Conservation (phyloP, 2,329 filamentous ascomycete genomes). For the Ascochyta pisi region DNA sequence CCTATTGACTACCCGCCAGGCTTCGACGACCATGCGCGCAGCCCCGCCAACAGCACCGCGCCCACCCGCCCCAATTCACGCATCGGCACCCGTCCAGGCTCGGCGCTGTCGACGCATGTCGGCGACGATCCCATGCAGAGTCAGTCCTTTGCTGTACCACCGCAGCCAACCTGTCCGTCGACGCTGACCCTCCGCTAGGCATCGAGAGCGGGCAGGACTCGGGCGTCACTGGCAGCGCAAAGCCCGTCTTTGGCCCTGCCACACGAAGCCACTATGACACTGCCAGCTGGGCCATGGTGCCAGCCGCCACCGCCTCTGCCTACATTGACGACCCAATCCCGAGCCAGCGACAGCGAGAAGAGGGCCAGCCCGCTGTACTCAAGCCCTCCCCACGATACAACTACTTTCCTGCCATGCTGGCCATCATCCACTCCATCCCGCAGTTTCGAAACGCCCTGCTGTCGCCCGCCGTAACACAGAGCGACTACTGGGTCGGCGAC, state of each 20-base stretch:
- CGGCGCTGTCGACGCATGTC: constrained; percentile 37
- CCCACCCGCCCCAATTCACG: constrained; percentile 47
- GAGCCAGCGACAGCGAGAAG: constrained; percentile 55
- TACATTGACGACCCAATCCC: constrained; percentile 62
- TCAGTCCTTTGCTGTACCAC: constrained; percentile 26
- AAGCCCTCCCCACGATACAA: constrained; percentile 61
- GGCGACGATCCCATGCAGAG: constrained; percentile 44
- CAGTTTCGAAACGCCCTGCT: constrained; percentile 64
- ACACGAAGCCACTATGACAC: constrained; percentile 62
- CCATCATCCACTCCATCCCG: constrained; percentile 68
- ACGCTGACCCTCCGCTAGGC: constrained; percentile 35
- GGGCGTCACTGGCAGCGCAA: constrained; percentile 56
- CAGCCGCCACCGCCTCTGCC: constrained; percentile 55
- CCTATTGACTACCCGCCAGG: constrained; percentile 44
- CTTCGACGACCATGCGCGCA: constrained; percentile 42
- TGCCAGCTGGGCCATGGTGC: constrained; percentile 62
- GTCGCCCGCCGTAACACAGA: constrained; percentile 52
- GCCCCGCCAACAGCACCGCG: constrained; percentile 41
- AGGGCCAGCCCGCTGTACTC: constrained; percentile 62
- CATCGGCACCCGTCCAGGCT: constrained; percentile 38
- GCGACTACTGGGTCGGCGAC: constrained; percentile 61
- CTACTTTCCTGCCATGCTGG: constrained; percentile 64
- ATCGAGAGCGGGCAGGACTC: constrained; percentile 58
- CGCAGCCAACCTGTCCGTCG: neutral
- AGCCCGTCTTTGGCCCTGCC: constrained; percentile 61